Base-by-base conservation (phyloP, 2,329 filamentous ascomycete genomes). In the Apiospora arundinis region DNA sequence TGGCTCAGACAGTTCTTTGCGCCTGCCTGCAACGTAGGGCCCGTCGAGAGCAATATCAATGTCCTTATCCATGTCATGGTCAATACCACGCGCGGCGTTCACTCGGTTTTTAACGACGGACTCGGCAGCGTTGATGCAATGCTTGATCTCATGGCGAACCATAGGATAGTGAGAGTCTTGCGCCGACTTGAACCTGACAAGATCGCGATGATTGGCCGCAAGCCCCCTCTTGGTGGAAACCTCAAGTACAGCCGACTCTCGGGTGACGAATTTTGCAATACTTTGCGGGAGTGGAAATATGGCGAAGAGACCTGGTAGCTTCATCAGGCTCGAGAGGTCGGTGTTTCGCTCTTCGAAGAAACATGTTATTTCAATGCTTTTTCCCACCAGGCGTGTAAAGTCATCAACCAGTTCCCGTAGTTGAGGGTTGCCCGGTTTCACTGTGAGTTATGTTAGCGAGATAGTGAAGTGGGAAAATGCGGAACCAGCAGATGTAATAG, bases 341-440 rank as follows among this genome's bases (percentile, higher is more conserved):
- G 83, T 84, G 0, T 76, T 77, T 1, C 83, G 79, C 45, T 83
- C 79, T 70, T 85, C 83, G 18, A 78, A 85, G 60, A 84, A 85
- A 42, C 83, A 82, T 21, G 77, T 76, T 2, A 84, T 71, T 1
- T 80, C 77, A 2, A 84, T 81, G 21, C 77, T 81, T 60, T 83
- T 83, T 44, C 75, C 76, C 0, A 74, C 78, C 0, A 82, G 75
- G 4, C 80, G 78, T 72, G 83, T 76, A n/a, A 85, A 83, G 11
- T 84, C 81, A 18, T 82, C 76, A 56, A 76, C 80, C 0, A 84
- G 73, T 67, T 85, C 82, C 1, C 77, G 77, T 9, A 85, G 71
- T 0, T 75, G 76, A 70, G 83, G 81, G 1, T 84, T 81, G 0
- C 79, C 81, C 0, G 82, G 80, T n/a, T 79, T 81, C 82, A 85